Conservation (phyloP, 169 alveolate species). For the Cryptosporidium andersoni region DNA sequence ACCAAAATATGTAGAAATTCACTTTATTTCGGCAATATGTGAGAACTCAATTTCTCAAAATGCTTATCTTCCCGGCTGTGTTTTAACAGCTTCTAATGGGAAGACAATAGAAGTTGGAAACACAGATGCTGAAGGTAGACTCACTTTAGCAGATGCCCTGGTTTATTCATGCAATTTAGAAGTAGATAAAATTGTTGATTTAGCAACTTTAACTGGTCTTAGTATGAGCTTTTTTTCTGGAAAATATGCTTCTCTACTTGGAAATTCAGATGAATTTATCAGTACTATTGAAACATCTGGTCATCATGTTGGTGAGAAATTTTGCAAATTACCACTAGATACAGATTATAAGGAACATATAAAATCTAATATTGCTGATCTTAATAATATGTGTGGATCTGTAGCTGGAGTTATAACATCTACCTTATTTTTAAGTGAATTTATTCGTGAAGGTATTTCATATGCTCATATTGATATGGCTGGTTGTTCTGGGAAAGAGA, state of each 20-base stretch:
- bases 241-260: constrained; percentile 78
- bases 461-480: constrained; percentile 97
- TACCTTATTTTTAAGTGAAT: constrained; percentile 91
- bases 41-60: constrained; percentile 91
- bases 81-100: constrained; percentile 92
- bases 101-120: constrained; percentile 92
- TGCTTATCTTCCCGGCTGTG: constrained; percentile 93
- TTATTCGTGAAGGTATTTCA: constrained; percentile 83
- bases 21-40: constrained; percentile 86
- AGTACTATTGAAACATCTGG: constrained; percentile 72
- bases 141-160: constrained; percentile 95
- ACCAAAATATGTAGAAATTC: constrained; percentile 86
- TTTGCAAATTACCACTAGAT: constrained; percentile 90
- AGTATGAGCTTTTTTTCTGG: constrained; percentile 60
- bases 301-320: constrained; percentile 79
- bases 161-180: constrained; percentile 87
- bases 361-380: constrained; percentile 88
- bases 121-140: constrained; percentile 98
- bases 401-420: constrained; percentile 86
- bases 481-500: constrained; percentile 88
- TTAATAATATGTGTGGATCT: constrained; percentile 83
- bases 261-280: constrained; percentile 75
- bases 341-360: constrained; percentile 81
- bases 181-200: constrained; percentile 88
- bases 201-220: constrained; percentile 95